phyloP scores from a whole-genome alignment of 148 eudicot species.

The Spergularia bocconei region DNA sequence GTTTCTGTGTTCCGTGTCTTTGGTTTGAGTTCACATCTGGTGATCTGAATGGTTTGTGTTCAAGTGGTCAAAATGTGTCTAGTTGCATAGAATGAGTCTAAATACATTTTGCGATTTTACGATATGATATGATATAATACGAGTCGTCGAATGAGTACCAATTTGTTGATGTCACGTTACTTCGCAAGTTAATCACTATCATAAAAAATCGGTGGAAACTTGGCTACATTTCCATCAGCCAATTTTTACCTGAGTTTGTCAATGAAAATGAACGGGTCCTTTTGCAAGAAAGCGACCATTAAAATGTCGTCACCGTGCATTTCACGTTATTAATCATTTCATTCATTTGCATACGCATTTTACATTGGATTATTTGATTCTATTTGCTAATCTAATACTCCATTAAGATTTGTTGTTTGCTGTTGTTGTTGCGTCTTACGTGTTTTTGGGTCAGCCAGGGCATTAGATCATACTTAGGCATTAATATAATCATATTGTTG shows the following conservation, averaged over 20 bases:
- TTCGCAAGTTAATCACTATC: not conserved
- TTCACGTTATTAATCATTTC: slow-evolving; percentile 1
- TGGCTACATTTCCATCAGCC: slow-evolving; percentile 21
- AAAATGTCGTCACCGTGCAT: slow-evolving; percentile 5
- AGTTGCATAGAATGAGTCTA: too few species aligned
- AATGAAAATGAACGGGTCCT: not conserved
- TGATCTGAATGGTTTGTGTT: too few species aligned
- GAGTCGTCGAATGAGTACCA: not conserved
- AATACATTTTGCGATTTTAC: too few species aligned
- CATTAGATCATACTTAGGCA: too few species aligned
- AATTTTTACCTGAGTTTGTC: not conserved
- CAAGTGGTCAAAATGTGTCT: too few species aligned
- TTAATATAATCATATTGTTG: too few species aligned
- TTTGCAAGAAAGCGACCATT: slow-evolving; percentile 21
- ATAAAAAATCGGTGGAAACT: not conserved
- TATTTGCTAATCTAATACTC: not conserved
- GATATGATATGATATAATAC: too few species aligned
- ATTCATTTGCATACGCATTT: not conserved
- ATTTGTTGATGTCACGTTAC: slow-evolving; percentile 6
- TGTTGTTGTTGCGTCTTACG: too few species aligned
- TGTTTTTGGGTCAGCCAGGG: too few species aligned
- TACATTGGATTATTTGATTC: not conserved
- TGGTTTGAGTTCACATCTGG: not conserved
- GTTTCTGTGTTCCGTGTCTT: not conserved
- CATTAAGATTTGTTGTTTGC: not conserved